Percentiles rank a stretch among this genome's conserved stretches.
Conservation (phyloP, 2,329 filamentous ascomycete species). For the Xylariaceae sp. region DNA sequence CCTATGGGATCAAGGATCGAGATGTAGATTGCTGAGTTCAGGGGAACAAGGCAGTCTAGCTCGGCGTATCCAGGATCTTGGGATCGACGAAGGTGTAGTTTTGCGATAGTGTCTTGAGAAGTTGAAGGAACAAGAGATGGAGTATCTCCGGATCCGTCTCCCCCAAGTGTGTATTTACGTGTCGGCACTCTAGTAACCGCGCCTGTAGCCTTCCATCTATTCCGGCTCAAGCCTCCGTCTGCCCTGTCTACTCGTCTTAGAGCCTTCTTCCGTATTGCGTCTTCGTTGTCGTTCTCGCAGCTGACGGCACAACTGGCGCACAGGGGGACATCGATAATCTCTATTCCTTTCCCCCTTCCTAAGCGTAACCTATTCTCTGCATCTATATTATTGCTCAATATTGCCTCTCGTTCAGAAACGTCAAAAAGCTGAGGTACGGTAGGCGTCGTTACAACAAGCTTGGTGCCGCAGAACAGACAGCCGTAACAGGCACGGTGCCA, state of each 20-base stretch:
- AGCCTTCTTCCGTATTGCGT: slow-evolving; percentile 45
- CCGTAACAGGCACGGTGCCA: slow-evolving; percentile 64
- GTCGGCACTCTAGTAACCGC: slow-evolving; percentile 22
- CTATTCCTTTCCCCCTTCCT: slow-evolving; percentile 38
- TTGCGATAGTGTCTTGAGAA: slow-evolving; percentile 18
- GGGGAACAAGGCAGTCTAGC: slow-evolving; percentile 33
- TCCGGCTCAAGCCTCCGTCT: slow-evolving; percentile 54
- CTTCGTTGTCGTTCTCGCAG: slow-evolving; percentile 45
- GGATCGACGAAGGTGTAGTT: slow-evolving; percentile 22
- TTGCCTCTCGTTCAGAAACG: slow-evolving; percentile 15
- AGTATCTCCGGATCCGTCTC: slow-evolving; percentile 25
- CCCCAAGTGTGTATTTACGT: slow-evolving; percentile 16
- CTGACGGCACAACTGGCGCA: slow-evolving; percentile 55
- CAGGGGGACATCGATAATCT: slow-evolving; percentile 55
- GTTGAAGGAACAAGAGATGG: background rate
- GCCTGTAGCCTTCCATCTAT: slow-evolving; percentile 44
- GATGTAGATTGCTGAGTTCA: slow-evolving; percentile 53
- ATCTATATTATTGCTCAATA: slow-evolving; percentile 12
- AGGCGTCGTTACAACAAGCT: slow-evolving; percentile 45
- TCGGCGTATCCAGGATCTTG: slow-evolving; percentile 14
- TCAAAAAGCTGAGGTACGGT: slow-evolving; percentile 45
- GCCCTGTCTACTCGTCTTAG: slow-evolving; percentile 50
- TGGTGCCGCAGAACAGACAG: slow-evolving; percentile 58
- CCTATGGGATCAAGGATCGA: slow-evolving; percentile 56
- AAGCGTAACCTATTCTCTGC: slow-evolving; percentile 22